These are phyloP conservation scores for Penicillium expansum DNA, from an alignment of 2,329 filamentous ascomycete genomes.

Conservation along the genomic window DNA sequence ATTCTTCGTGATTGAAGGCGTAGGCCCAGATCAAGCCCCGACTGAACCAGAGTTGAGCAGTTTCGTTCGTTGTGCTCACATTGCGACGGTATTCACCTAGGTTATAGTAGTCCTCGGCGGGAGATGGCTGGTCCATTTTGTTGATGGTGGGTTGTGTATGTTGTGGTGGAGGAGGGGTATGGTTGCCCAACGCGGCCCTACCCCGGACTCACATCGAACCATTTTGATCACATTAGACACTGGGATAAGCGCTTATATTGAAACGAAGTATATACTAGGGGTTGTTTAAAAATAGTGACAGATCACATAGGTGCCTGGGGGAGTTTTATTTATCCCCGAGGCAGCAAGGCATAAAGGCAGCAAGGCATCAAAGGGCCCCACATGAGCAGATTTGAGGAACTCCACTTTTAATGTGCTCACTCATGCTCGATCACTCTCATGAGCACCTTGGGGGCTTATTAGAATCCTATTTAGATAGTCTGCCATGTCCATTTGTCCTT, in stretches of 20 bases:
- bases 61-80: slow-evolving; percentile 27
- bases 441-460: slow-evolving; percentile 6
- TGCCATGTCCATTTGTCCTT: not conserved
- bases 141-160: slow-evolving; percentile 1
- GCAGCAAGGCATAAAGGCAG: too few species aligned
- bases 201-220: not conserved
- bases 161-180: slow-evolving; percentile 3
- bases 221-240: not conserved
- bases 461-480: slow-evolving; percentile 6
- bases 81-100: slow-evolving; percentile 38
- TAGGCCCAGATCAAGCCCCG: slow-evolving; percentile 41
- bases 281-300: not conserved
- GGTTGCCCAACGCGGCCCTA: not conserved
- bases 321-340: too few species aligned
- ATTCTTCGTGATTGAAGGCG: slow-evolving; percentile 42
- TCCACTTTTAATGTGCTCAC: slow-evolving; percentile 13
- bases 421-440: slow-evolving; percentile 30
- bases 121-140: slow-evolving; percentile 1
- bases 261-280: not conserved
- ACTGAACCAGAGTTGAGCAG: slow-evolving; percentile 40
- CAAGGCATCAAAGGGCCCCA: not conserved
- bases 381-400: slow-evolving; percentile 19
- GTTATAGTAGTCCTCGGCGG: slow-evolving; percentile 32
- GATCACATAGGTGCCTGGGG: not conserved
- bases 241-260: not conserved